Evolutionary conservation across 352 stramenopile genomes (phyloP).

Genomic region (Phytopythium montanum): DNA sequence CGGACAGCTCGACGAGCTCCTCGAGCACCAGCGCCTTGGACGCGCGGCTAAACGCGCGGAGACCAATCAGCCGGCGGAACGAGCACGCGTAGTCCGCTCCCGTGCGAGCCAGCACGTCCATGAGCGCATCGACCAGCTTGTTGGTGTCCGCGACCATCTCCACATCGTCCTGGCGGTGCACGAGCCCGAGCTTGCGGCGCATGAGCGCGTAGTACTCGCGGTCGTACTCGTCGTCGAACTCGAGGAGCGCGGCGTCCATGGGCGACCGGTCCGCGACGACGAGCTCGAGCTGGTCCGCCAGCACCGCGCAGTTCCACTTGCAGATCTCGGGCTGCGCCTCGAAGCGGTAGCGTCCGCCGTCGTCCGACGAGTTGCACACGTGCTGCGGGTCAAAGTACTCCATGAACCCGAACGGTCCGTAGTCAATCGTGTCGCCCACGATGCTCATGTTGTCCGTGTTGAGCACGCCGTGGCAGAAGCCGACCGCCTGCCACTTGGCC

Average conservation of each 20-base stretch:
- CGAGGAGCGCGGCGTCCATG: conserved; percentile 8
- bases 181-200: conserved; percentile 65
- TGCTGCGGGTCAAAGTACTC: conserved; percentile 86
- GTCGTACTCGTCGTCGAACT: conserved; percentile 48
- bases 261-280: conserved; percentile 25
- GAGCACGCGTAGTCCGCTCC: conserved; percentile 75
- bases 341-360: conserved; percentile 77
- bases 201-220: conserved; percentile 57
- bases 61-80: conserved; percentile 54
- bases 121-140: conserved; percentile 42
- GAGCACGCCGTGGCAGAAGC: conserved; percentile 90
- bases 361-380: conserved; percentile 82
- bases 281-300: conserved; percentile 63
- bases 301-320: conserved; percentile 79
- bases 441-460: conserved; percentile 94
- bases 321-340: conserved; percentile 81
- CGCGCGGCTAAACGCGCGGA: conserved; percentile 37
- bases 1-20: conserved; percentile 56
- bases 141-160: conserved; percentile 32
- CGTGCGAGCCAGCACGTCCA: conserved; percentile 55
- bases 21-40: conserved; percentile 26
- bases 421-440: conserved; percentile 90
- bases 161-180: conserved; percentile 11
- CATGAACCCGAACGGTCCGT: conserved; percentile 92
- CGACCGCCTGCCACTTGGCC: conserved; percentile 79